Base-by-base conservation (phyloP, 768 basidiomycete species). In the Pleurotus tuber-regium region DNA sequence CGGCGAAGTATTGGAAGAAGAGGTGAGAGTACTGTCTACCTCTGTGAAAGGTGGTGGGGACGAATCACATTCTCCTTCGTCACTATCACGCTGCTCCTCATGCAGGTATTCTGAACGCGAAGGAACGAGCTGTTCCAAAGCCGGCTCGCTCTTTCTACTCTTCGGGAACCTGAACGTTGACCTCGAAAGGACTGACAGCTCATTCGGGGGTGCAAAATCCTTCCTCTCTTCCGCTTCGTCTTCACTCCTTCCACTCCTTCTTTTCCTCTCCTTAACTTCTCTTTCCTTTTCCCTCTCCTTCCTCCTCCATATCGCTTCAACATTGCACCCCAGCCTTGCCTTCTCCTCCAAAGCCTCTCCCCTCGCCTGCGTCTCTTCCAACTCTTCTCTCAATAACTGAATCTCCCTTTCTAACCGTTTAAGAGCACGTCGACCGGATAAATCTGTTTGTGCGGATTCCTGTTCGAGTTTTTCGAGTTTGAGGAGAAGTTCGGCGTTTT, bases 371-470 rank as follows among this genome's bases (percentile, higher is more conserved):
- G 85, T 85, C 60, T 77, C 75, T 60, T 93, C 90, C 25, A 94
- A 74, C 58, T 91, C 89, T 28, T 85, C 83, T 40, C 83, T 76
- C 25, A 95, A 74, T 4, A 72, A 72, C 49, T 76, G 70, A n/a
- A 95, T 87, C 72, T 95, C 92, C 63, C 82, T 83, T 68, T 93
- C 90, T 46, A 95, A 66, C 61, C 76, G 76, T 38, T 83, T 81
- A 16, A 95, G 72, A 57, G 82, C 84, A 28, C 82, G 78, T 53
- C 84, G 77, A 10, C 91, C 89, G 1, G 76, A 72, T 30, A 78
- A 77, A 57, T 93, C 89, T 2, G 85, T 75, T 38, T 78, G 77
- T 9, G 65, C 66, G 12, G 89, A 82, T 54, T 92, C 90, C 1
- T 75, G 65, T 63, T 93, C 87, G 8, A 94, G 76, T 54, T 78